Conservation (phyloP, 2,329 filamentous ascomycete genomes). For the Ophiosphaerella herpotricha region DNA sequence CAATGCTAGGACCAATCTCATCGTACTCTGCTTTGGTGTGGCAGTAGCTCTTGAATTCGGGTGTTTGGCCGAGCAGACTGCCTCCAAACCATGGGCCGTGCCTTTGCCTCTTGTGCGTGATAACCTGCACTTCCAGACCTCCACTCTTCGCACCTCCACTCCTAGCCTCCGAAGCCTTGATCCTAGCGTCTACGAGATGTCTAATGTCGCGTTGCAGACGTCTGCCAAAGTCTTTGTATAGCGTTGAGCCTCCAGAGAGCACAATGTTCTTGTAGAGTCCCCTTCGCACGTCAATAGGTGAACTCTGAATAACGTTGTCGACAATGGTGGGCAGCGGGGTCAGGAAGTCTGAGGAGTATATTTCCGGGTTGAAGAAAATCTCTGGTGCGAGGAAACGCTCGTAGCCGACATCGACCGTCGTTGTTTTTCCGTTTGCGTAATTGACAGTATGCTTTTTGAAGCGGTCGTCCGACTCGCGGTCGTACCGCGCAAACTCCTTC, state of each 20-base stretch:
- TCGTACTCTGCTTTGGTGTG: slow-evolving; percentile 79
- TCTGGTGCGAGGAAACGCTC: slow-evolving; percentile 97
- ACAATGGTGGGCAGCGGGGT: slow-evolving; percentile 94
- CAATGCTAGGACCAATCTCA: slow-evolving; percentile 94
- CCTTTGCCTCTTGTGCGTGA: slow-evolving; percentile 94
- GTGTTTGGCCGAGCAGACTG: slow-evolving; percentile 92
- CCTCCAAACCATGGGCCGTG: slow-evolving; percentile 99
- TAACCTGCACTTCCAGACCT: slow-evolving; percentile 94
- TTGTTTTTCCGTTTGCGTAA: slow-evolving; percentile 81
- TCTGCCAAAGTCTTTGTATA: slow-evolving; percentile 98
- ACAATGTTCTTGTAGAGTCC: slow-evolving; percentile 99
- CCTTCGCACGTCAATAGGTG: slow-evolving; percentile 94
- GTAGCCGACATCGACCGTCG: slow-evolving; percentile 91
- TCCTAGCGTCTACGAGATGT: slow-evolving; percentile 90
- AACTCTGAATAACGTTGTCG: slow-evolving; percentile 95
- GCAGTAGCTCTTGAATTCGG: slow-evolving; percentile 98
- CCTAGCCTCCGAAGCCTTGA: slow-evolving; percentile 86
- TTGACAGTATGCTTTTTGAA: slow-evolving; percentile 89
- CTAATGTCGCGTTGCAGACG: slow-evolving; percentile 96
- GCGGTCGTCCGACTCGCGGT: slow-evolving; percentile 81
- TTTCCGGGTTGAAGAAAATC: slow-evolving; percentile 99
- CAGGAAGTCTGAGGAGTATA: slow-evolving; percentile 98
- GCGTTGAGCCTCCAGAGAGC: slow-evolving; percentile 90
- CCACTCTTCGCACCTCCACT: slow-evolving; percentile 93
- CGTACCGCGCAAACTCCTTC: slow-evolving; percentile 95